Evolutionary conservation across 768 basidiomycete species (phyloP).

Genomic region (Fibroporia radiculosa): DNA sequence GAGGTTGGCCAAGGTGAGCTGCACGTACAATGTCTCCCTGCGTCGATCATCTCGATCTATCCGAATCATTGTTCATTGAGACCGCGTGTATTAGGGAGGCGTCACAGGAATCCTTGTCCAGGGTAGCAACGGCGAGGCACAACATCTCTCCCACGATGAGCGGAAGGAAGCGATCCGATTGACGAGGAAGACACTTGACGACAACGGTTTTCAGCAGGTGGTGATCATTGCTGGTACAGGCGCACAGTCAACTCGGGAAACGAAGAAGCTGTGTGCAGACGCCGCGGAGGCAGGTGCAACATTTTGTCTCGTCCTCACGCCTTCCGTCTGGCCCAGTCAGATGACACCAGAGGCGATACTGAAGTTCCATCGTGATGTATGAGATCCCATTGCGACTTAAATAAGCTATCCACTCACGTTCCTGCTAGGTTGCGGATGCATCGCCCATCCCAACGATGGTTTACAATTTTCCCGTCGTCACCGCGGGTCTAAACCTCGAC

Average conservation of each 20-base stretch:
- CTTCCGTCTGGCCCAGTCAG: slow-evolving; percentile 58
- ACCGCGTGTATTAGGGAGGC: slow-evolving; percentile 41
- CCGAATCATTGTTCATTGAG: neutral
- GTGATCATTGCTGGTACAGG: slow-evolving; percentile 81
- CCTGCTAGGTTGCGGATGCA: slow-evolving; percentile 52
- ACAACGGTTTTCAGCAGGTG: slow-evolving; percentile 58
- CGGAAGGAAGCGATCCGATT: slow-evolving; percentile 53
- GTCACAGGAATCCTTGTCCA: slow-evolving; percentile 68
- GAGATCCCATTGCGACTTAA: slow-evolving; percentile 4
- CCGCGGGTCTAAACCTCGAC: slow-evolving; percentile 78
- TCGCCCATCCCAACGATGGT: slow-evolving; percentile 69
- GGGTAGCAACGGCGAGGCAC: slow-evolving; percentile 72
- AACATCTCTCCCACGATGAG: slow-evolving; percentile 68
- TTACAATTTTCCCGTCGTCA: slow-evolving; percentile 81
- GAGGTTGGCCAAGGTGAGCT: slow-evolving; percentile 56
- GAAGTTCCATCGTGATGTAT: slow-evolving; percentile 57
- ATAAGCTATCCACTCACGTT: slow-evolving; percentile 9
- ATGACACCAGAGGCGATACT: slow-evolving; percentile 60
- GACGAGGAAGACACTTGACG: slow-evolving; percentile 65
- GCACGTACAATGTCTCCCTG: neutral
- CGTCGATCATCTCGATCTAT: neutral
- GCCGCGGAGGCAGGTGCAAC: slow-evolving; percentile 79
- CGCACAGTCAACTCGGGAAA: slow-evolving; percentile 72
- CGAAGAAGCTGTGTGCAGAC: slow-evolving; percentile 58
- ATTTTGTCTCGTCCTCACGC: slow-evolving; percentile 69